phyloP scores from a whole-genome alignment of 305 asterid species.

The Striga hermonthica region DNA sequence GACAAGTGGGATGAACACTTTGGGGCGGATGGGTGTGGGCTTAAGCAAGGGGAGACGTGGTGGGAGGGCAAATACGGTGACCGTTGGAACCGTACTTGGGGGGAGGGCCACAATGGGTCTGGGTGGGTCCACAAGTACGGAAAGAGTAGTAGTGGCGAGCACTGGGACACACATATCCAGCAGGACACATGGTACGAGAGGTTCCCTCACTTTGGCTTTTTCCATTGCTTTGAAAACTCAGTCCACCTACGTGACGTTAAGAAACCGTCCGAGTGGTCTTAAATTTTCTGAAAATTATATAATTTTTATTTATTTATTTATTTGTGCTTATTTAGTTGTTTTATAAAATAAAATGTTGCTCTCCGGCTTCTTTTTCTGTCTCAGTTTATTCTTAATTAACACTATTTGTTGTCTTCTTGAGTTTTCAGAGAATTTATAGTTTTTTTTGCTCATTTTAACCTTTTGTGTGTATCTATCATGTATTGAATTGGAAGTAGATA shows the following conservation, averaged over 20 bases:
- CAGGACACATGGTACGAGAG: slow-evolving; percentile 93
- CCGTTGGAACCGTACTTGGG: slow-evolving; percentile 95
- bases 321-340: too few relatives aligned
- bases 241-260: slow-evolving; percentile 63
- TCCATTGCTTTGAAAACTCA: slow-evolving; percentile 89
- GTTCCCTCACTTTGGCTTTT: slow-evolving; percentile 84
- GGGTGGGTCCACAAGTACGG: slow-evolving; percentile 99
- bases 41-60: slow-evolving; percentile 96
- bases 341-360: too few relatives aligned
- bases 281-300: too few relatives aligned
- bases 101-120: slow-evolving; percentile 90
- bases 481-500: too few relatives aligned
- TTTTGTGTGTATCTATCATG: too few relatives aligned
- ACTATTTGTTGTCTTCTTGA: too few relatives aligned
- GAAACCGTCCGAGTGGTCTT: slow-evolving; percentile 59
- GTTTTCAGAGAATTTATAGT: too few relatives aligned
- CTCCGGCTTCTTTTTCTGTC: too few relatives aligned
- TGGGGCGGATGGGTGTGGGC: slow-evolving; percentile 46
- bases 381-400: too few relatives aligned
- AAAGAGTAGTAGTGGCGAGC: slow-evolving; percentile 94
- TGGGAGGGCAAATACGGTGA: slow-evolving; percentile 90
- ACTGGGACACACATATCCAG: slow-evolving; percentile 75
- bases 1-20: slow-evolving; percentile 95
- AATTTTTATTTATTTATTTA: too few relatives aligned
- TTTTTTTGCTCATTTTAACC: too few relatives aligned